These are phyloP conservation scores for Venturia pyrina DNA, from an alignment of 2,329 filamentous ascomycete genomes.

Conservation along the genomic window DNA sequence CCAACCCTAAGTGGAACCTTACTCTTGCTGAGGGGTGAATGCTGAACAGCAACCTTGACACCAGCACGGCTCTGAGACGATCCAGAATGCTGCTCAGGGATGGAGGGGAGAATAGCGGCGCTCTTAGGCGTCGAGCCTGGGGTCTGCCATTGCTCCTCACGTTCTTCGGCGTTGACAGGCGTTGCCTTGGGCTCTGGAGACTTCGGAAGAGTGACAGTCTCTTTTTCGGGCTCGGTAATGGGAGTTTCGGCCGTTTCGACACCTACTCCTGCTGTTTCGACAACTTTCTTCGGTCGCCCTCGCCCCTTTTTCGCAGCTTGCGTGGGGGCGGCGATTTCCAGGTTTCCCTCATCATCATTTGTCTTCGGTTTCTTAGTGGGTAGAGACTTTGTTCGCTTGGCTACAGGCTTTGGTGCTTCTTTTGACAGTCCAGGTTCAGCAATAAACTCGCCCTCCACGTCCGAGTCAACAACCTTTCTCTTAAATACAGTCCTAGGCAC, in stretches of 20 bases:
- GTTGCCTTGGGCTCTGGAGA: not conserved
- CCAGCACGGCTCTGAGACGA: not conserved
- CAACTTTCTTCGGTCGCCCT: conserved; percentile 3
- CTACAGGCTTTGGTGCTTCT: not conserved
- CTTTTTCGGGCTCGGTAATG: not conserved
- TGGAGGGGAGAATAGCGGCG: not conserved
- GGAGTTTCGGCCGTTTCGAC: not conserved
- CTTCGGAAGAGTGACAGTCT: not conserved
- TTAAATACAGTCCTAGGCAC: not conserved
- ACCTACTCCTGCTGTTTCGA: not conserved
- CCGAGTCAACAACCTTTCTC: not conserved
- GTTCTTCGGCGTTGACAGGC: not conserved
- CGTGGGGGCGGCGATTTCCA: not conserved
- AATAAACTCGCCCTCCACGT: not conserved
- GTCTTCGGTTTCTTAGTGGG: not conserved
- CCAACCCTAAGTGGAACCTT: conserved; percentile 38
- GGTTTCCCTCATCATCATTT: not conserved
- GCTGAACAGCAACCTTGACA: conserved; percentile 3
- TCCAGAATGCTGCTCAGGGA: conserved; percentile 5
- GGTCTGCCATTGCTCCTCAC: not conserved
- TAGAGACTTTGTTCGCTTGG: not conserved
- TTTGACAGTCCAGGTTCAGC: not conserved
- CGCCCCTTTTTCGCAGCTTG: not conserved
- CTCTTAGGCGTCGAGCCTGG: not conserved
- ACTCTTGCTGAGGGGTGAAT: conserved; percentile 23